Evolutionary conservation across 2,329 filamentous ascomycete species (phyloP), one percentile per base, ranked within the genome.

Genomic region (Paracoccidioides lutzii): DNA sequence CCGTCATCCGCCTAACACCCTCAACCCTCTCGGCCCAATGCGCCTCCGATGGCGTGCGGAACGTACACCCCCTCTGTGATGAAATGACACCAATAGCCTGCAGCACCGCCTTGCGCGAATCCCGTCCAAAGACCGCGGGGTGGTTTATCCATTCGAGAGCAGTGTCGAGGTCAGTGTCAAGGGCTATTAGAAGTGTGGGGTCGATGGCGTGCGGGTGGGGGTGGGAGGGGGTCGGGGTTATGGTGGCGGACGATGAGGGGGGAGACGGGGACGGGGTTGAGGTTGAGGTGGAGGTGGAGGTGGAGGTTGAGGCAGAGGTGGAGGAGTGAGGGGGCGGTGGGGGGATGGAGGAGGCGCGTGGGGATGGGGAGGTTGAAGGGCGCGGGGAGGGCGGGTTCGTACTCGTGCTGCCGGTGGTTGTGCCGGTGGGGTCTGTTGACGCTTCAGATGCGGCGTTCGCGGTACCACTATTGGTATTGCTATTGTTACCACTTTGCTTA

Each of bases 91-190:
- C 91, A 62, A 98, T 97, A 14, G 90, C 89, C 70, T 98, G 93
- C 30, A 98, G 78, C 2, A 98, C 90, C 4, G 91, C 89, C 75
- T 98, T 98, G 65, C 93, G 84, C 57, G 88, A 93, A 69, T 98
- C 93, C 41, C 93, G 83, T 7, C 87, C 85, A 68, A 98, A 98
- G 2, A 97, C 88, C 1, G 90, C 90, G 1, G 93, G 93, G 66
- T 98, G 93, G 67, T 87, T 90, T 71, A 98, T 97, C 93, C 93
- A 98, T 72, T 98, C 93, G 14, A 98, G 76, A 52, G 87, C 88
- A 38, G 87, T 82, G 68, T 95, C 89, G 38, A 98, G 80, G 70
- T 98, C 93, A 0, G 87, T 82, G 68, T 98, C 93, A 15, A 98
- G 81, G 2, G 93, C 90, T 30, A 82, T 78, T 64, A 97, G 91